phyloP scores from a whole-genome alignment of 305 asterid genomes.

The Fraxinus xanthoxyloides region DNA sequence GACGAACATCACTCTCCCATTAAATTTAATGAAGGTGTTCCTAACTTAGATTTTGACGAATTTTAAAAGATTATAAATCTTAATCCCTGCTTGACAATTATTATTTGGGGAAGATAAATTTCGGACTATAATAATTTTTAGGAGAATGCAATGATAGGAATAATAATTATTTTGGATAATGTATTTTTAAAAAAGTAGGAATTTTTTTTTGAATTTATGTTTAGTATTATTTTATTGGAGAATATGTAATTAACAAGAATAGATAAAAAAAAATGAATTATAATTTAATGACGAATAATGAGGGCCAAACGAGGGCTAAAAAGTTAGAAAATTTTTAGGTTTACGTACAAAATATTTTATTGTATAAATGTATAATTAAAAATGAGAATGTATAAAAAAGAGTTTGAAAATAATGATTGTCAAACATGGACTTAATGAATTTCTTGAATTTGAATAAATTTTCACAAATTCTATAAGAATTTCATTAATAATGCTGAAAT shows the following conservation, averaged over 20 bases:
- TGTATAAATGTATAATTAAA: no score
- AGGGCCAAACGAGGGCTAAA: neutral
- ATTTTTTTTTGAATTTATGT: no score
- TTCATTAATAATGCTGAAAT: neutral
- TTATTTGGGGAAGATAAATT: neutral
- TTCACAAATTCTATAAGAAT: neutral
- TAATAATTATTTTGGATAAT: neutral
- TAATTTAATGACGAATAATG: no score
- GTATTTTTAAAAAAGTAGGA: neutral
- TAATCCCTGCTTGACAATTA: neutral
- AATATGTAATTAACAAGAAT: no score
- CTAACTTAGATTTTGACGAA: neutral
- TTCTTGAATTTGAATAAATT: no score
- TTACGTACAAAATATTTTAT: neutral
- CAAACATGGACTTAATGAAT: neutral
- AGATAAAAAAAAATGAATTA: no score
- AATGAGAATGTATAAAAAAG: no score
- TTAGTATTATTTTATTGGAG: no score
- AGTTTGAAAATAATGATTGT: no score
- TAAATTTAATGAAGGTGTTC: neutral
- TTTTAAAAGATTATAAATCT: no score
- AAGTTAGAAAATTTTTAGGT: neutral
- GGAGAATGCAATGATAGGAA: neutral
- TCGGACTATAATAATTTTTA: neutral
- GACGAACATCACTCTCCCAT: slow-evolving; percentile 2